Evolutionary conservation across 2,329 filamentous ascomycete species (phyloP).

Genomic region (Fusarium concolor): DNA sequence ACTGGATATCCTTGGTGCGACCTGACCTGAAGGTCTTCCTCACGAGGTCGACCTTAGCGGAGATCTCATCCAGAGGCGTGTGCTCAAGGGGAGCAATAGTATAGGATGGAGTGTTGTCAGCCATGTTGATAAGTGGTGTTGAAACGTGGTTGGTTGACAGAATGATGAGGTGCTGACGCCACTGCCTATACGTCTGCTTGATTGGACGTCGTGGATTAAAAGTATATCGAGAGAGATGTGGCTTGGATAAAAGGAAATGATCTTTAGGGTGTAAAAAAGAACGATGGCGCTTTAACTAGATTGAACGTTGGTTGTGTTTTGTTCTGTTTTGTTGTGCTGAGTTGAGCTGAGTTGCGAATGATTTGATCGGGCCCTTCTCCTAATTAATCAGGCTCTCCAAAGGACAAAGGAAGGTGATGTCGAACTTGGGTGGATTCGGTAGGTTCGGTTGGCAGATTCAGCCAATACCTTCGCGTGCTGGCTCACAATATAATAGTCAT

Average conservation of each 20-base stretch:
- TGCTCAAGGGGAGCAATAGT: conserved; percentile 63
- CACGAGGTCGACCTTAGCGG: conserved; percentile 67
- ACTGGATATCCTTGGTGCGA: conserved; percentile 85
- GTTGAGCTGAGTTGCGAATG: background rate
- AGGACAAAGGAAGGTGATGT: conserved; percentile 8
- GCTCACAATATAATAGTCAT: conserved; percentile 11
- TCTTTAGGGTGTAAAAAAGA: background rate
- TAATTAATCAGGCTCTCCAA: conserved; percentile 24
- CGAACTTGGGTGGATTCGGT: conserved; percentile 6
- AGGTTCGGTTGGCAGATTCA: background rate
- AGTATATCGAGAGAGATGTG: background rate
- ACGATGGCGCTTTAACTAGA: background rate
- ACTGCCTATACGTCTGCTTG: background rate
- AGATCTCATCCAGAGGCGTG: conserved; percentile 76
- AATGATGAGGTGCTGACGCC: conserved; percentile 25
- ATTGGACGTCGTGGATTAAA: background rate
- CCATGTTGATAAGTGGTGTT: conserved; percentile 30
- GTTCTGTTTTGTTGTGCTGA: background rate
- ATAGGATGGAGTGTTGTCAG: conserved; percentile 55
- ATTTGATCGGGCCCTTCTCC: conserved; percentile 11
- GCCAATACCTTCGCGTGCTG: conserved; percentile 9
- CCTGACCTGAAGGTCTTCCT: conserved; percentile 79
- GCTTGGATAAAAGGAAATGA: background rate
- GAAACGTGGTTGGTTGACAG: conserved; percentile 22
- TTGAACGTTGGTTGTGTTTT: background rate